Conservation (phyloP, 75 land plant species). For the Picea sitchensis region DNA sequence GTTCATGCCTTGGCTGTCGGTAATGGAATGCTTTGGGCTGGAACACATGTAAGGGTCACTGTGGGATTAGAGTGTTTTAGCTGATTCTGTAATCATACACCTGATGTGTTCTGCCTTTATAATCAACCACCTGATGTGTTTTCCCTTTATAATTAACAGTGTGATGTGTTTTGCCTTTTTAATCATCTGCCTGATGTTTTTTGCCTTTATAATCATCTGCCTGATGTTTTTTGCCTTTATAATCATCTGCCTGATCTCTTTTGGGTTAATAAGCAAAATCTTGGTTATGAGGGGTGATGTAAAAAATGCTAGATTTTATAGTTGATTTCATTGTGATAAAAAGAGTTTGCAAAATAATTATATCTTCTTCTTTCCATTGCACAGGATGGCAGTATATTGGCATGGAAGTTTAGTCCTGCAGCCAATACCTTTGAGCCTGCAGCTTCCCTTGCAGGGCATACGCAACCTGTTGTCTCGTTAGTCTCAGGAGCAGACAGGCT, state of each 20-base stretch:
- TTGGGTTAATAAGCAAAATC: not conserved
- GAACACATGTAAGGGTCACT: conserved; percentile 47
- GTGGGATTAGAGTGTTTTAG: not conserved
- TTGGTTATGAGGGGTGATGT: not conserved
- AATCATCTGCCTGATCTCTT: not conserved
- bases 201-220: not conserved
- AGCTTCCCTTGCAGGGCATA: conserved; percentile 74
- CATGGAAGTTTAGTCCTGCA: conserved; percentile 66
- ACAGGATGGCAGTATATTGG: conserved; percentile 92
- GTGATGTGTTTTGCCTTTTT: not conserved
- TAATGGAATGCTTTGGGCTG: conserved; percentile 68
- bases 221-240: not conserved
- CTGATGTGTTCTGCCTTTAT: not conserved
- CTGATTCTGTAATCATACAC: not conserved
- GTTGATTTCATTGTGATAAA: not conserved
- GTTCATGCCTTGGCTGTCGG: conserved; percentile 65
- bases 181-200: not conserved
- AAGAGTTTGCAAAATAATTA: not conserved
- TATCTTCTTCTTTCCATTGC: conserved; percentile 1
- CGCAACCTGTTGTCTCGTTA: conserved; percentile 72
- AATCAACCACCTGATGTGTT: not conserved
- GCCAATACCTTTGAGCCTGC: conserved; percentile 89
- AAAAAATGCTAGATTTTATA: not conserved
- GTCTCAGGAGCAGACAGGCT: conserved; percentile 67
- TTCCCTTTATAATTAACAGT: not conserved